Evolutionary conservation across 805 yeast genomes (phyloP).

Genomic region (Candida ficus): DNA sequence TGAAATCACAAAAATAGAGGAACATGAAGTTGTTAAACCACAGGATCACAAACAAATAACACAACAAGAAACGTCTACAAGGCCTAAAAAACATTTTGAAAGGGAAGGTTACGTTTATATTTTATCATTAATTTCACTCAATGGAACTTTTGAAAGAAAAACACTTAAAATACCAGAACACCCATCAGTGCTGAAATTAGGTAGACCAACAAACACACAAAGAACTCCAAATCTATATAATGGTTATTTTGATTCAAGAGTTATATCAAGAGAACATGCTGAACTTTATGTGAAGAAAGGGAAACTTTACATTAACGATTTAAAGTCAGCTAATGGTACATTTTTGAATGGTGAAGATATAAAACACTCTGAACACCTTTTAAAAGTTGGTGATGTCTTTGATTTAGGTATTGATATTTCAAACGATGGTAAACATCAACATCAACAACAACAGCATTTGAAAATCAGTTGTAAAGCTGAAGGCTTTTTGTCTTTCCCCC

Average conservation of each 20-base stretch:
- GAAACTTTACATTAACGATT: slow-evolving; percentile 71
- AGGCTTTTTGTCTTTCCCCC: slow-evolving; percentile 50
- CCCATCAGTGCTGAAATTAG: slow-evolving; percentile 83
- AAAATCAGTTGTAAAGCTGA: slow-evolving; percentile 84
- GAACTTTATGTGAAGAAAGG: slow-evolving; percentile 77
- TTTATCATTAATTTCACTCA: slow-evolving; percentile 69
- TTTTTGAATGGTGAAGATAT: slow-evolving; percentile 76
- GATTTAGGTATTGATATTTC: slow-evolving; percentile 91
- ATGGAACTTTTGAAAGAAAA: slow-evolving; percentile 78
- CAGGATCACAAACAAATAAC: too few relatives aligned
- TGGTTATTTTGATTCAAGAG: slow-evolving; percentile 93
- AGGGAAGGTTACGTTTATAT: slow-evolving; percentile 40
- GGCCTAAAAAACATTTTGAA: background rate
- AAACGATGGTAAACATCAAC: slow-evolving; percentile 36
- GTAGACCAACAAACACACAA: slow-evolving; percentile 73
- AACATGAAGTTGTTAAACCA: too few relatives aligned
- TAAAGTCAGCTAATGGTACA: slow-evolving; percentile 92
- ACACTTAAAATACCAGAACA: slow-evolving; percentile 70
- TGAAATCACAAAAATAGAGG: too few relatives aligned
- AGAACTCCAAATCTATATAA: slow-evolving; percentile 60
- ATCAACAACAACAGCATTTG: slow-evolving; percentile 61
- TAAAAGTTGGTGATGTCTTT: slow-evolving; percentile 79
- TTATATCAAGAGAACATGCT: slow-evolving; percentile 90
- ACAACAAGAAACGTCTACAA: too few relatives aligned
- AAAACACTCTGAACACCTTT: slow-evolving; percentile 48